Evolutionary conservation across 768 basidiomycete genomes (phyloP).

Genomic region (Amanita rimosa): DNA sequence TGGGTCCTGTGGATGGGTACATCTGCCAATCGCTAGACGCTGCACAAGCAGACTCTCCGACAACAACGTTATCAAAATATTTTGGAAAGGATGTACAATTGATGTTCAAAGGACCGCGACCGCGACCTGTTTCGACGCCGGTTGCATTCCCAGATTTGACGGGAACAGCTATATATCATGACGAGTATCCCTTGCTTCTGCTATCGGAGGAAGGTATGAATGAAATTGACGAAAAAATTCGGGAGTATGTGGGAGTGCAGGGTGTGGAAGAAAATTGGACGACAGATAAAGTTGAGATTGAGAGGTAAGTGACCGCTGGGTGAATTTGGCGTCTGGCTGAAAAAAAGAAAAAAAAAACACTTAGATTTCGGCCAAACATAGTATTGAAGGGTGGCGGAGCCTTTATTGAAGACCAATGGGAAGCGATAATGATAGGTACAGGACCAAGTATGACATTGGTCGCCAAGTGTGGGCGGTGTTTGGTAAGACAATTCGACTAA

Average conservation of each 20-base stretch:
- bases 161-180: slow-evolving; percentile 50
- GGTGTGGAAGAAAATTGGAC: slow-evolving; percentile 43
- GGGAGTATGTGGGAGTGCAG: slow-evolving; percentile 33
- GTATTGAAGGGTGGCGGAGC: slow-evolving; percentile 55
- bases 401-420: slow-evolving; percentile 65
- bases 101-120: slow-evolving; percentile 51
- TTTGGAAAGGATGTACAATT: slow-evolving; percentile 51
- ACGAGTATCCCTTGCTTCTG: slow-evolving; percentile 60
- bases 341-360: no score
- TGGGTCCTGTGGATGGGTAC: slow-evolving; percentile 48
- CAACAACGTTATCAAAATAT: slow-evolving; percentile 48
- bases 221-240: slow-evolving; percentile 37
- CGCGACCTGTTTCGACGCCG: slow-evolving; percentile 41
- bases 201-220: slow-evolving; percentile 56
- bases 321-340: slow-evolving; percentile 2
- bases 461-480: slow-evolving; percentile 58
- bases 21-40: slow-evolving; percentile 35
- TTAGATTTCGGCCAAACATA: slow-evolving; percentile 71
- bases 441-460: slow-evolving; percentile 44
- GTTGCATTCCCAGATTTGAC: slow-evolving; percentile 43
- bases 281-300: slow-evolving; percentile 36
- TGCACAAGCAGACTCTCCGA: slow-evolving; percentile 25
- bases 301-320: slow-evolving; percentile 34
- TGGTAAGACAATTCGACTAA: slow-evolving; percentile 33
- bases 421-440: slow-evolving; percentile 44